These are phyloP conservation scores for Podospora tetraspora DNA, from an alignment of 495 filamentous ascomycete genomes.

Conservation along the genomic window DNA sequence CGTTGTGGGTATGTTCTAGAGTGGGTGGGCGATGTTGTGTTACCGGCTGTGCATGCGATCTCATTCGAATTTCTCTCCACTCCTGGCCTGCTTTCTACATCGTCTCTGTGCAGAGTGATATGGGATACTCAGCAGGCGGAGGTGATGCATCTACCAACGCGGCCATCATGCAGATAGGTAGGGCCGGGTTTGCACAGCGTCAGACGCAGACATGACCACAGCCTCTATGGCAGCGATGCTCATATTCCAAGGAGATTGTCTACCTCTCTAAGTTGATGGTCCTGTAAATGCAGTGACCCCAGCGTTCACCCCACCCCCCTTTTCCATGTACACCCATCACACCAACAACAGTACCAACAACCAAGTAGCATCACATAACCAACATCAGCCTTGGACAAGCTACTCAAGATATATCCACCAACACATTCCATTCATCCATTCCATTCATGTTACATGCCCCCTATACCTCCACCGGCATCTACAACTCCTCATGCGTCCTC, in stretches of 20 bases:
- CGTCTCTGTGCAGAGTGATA: too few relatives aligned
- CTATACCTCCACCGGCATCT: conserved; percentile 14
- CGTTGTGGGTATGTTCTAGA: not conserved
- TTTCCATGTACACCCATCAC: not conserved
- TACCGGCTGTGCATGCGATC: not conserved
- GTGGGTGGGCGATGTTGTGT: not conserved
- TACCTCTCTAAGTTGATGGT: not conserved
- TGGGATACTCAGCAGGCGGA: too few relatives aligned
- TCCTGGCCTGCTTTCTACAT: too few relatives aligned
- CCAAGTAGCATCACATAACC: not conserved
- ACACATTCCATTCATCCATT: not conserved
- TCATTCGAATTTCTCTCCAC: too few relatives aligned
- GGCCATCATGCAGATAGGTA: too few relatives aligned
- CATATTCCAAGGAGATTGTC: not conserved
- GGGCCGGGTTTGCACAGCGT: too few relatives aligned
- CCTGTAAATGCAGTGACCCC: not conserved
- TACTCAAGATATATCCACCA: not conserved
- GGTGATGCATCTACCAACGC: too few relatives aligned
- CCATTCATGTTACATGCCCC: not conserved
- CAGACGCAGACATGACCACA: too few relatives aligned
- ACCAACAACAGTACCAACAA: too few relatives aligned
- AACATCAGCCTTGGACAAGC: not conserved
- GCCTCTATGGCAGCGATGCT: not conserved
- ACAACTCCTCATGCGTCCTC: conserved; percentile 47
- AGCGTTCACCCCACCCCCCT: too few relatives aligned